Base-by-base conservation (phyloP, 1,284 basidiomycete genomes). In the Leccinum griseonigrum region DNA sequence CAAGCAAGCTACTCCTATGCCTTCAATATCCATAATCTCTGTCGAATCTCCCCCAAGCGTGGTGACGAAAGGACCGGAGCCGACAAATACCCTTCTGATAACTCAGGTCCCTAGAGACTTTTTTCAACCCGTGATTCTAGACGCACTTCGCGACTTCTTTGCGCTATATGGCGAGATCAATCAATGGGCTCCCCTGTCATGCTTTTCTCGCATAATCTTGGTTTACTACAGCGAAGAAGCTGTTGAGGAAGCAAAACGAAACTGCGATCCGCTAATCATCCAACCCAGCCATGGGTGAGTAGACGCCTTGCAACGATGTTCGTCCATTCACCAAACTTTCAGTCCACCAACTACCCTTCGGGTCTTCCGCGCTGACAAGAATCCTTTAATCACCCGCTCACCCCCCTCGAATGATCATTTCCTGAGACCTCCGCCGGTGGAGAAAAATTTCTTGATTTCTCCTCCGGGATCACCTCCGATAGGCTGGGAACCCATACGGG, bases 401-500 rank as follows among this genome's bases (percentile, higher is more conserved):
- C 72, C 77, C 64, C 67, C 73, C 13, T 66, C 80, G 11, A 74
- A 81, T 57, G 78, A 76, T 18, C 80, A 80, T 64, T 84, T 90
- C 68, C 84, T 98, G 53, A 84, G 82, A 31, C 93, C 94, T 0
- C 97, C 97, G 0, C 79, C 83, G 0, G 72, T 88, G 43, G 91
- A 94, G 69, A 94, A 94, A 78, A 98, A 99, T 78, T 98, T 98
- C 77, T 83, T 99, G 58, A 97, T 99, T 68, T 98, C 95, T 0
- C 97, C 97, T 1, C 97, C 97, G 1, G 97, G 97, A n/a, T 96
- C 94, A 0, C 97, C 97, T 0, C 97, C 97, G 0, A 89, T 97
- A 2, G 97, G 97, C 1, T 99, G 97, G 97, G 95, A 97, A 72
- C 94, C 86, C 32, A 86, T 95, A 63, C 79, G 81, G 51, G 97